Evolutionary conservation across 2,329 filamentous ascomycete genomes (phyloP), one percentile per base, ranked within the genome.

Genomic region (Colletotrichum sp.): DNA sequence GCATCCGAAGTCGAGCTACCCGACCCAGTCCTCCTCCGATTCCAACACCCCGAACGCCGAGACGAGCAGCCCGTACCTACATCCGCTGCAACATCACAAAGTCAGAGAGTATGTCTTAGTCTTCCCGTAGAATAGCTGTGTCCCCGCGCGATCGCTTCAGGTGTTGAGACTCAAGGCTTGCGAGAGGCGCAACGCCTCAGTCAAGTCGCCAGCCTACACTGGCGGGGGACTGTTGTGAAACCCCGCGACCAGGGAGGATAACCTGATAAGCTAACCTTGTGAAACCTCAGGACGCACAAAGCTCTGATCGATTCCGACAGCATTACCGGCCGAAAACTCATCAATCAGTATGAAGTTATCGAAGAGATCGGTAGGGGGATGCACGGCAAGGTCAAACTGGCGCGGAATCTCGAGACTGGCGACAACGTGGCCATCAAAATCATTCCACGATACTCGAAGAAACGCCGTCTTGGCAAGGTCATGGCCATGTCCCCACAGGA

Each of bases 331-430:
- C 95, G 97, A 78, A 99, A 99, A 87, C 90, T 96, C 69, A 98
- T 99, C 88, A 99, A 99, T 82, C 95, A 98, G 83, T 99, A 99
- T 86, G 95, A 98, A 85, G 95, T 99, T 80, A 94, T 99, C 79
- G 95, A 98, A 84, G 97, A 99, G 85, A 95, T 99, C 70, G 97
- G 97, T 71, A 94, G 97, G 76, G 97, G 97, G 67, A 95, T 98
- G 81, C 97, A 99, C 83, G 97, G 97, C 81, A 99, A 99, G 87
- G 97, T 99, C 82, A 99, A 99, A 86, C 90, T 98, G 64, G 97
- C 96, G 64, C 92, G 95, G 70, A 96, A 98, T 82, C 88, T 95
- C 62, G 88, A 93, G 72, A 96, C 92, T 2, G 90, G 91, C 77
- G 93, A 95, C 69, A 93, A 94, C 82, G 96, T 99, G 6, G 97